These are phyloP conservation scores for Plasmodium reichenowi DNA, from an alignment of 169 alveolate species.

Conservation along the genomic window DNA sequence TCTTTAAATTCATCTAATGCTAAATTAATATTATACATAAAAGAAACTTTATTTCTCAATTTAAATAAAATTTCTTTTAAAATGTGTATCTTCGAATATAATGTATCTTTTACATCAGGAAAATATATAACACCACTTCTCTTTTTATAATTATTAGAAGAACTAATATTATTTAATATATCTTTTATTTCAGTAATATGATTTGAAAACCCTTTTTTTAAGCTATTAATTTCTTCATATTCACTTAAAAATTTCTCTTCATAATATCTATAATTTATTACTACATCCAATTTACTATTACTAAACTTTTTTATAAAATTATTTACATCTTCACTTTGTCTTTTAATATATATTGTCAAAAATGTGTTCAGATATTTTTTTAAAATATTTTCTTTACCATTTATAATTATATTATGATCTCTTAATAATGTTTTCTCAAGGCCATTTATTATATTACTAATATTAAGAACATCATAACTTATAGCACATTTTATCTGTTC, in stretches of 20 bases:
- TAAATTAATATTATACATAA: constrained; percentile 8
- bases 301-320: not conserved
- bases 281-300: constrained; percentile 7
- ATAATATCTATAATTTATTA: constrained; percentile 12
- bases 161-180: not conserved
- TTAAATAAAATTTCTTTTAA: constrained; percentile 8
- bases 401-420: constrained; percentile 9
- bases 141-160: not conserved
- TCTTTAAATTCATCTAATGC: not conserved
- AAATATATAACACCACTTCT: constrained; percentile 1
- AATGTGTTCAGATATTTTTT: constrained; percentile 16
- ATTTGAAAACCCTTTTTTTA: not conserved
- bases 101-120: not conserved
- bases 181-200: not conserved
- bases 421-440: constrained; percentile 14
- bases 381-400: not conserved
- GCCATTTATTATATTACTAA: constrained; percentile 5
- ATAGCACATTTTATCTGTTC: constrained; percentile 24
- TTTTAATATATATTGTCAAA: constrained; percentile 15
- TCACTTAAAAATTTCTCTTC: constrained; percentile 8
- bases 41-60: not conserved
- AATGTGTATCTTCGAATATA: not conserved
- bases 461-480: not conserved
- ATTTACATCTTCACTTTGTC: constrained; percentile 8
- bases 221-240: constrained; percentile 13